A percentile compares a stretch with the other conserved stretches of the same genome.
Evolutionary conservation across 805 yeast species (phyloP).

Genomic region (Candida anglica): DNA sequence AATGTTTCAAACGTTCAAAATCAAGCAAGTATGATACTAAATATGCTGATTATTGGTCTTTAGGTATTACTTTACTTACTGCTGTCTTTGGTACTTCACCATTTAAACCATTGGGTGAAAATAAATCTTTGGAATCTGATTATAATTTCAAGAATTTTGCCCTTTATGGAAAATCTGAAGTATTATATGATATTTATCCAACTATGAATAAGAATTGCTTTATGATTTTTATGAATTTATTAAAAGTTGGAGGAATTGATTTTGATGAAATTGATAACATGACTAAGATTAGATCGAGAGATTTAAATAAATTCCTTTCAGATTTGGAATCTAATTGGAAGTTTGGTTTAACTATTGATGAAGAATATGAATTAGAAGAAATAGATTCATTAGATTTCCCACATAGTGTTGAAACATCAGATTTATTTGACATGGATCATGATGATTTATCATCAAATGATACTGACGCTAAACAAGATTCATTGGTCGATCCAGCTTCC

Average conservation of each 20-base stretch:
- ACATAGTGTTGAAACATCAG: slow-evolving; percentile 12
- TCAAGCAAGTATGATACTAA: slow-evolving; percentile 33
- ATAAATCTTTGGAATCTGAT: slow-evolving; percentile 25
- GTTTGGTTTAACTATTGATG: slow-evolving; percentile 45
- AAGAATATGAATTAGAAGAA: slow-evolving; percentile 29
- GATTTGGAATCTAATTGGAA: slow-evolving; percentile 26
- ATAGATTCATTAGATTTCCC: slow-evolving; percentile 8
- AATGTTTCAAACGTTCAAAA: slow-evolving; percentile 21
- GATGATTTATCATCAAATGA: slow-evolving; percentile 15
- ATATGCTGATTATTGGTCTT: slow-evolving; percentile 52
- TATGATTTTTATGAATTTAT: slow-evolving; percentile 36
- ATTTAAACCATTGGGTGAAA: slow-evolving; percentile 31
- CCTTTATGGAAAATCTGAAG: slow-evolving; percentile 30
- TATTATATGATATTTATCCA: slow-evolving; percentile 48
- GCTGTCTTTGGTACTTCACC: slow-evolving; percentile 52
- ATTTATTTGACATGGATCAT: slow-evolving; percentile 35
- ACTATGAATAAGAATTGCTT: slow-evolving; percentile 41
- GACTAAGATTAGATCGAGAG: slow-evolving; percentile 24
- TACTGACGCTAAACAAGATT: slow-evolving; percentile 1
- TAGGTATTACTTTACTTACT: slow-evolving; percentile 48
- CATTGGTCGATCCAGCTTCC: slow-evolving; percentile 1
- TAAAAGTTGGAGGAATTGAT: slow-evolving; percentile 33
- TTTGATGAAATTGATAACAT: slow-evolving; percentile 21
- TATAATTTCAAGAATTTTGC: slow-evolving; percentile 42
- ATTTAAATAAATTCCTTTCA: slow-evolving; percentile 28